Evolutionary conservation across 208 protist genomes (phyloP), one percentile per base, ranked within the genome.

Genomic region (Trypanosoma avium): DNA sequence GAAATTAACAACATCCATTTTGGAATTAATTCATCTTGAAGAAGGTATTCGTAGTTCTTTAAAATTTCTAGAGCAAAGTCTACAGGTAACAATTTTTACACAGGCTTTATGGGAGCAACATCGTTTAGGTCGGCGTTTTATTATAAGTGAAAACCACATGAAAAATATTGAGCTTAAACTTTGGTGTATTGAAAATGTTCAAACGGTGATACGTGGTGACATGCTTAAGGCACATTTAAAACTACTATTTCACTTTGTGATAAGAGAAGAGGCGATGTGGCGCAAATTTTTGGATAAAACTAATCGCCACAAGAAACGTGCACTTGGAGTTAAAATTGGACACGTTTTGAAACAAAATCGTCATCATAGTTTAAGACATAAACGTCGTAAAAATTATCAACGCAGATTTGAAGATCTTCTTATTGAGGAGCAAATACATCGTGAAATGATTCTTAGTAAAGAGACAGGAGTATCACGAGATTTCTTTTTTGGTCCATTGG

Each of bases 401-500:
- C 54, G 54, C 36, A 24, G 6, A 38, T 24, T 60, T 10, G 54
- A 60, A 15, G 62, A 57, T 15, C n/a, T 86, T 32, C 19, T 70
- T 27, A 42, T 76, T 0, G 67, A 78, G 45, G 81, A 83, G 59
- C 61, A 67, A n/a, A 48, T 70, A 26, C 54, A 61, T 27, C 71
- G 81, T 17, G 81, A 79, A 19, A 52, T 49, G 8, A 77, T 86
- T 4, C 17, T 57, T 8, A 56, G 30, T 35, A 47, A 33, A 4
- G 76, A 86, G 63, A 53, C 71, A 7, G 43, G 69, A 19, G 58
- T 67, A 21, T 81, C 75, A 50, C 67, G 58, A 24, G 67, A 64
- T 26, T 86, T 79, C 49, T 77, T 65, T 52, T 79, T 80, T 47
- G 73, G 81, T 8, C 81, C 76, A 7, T 64, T 75, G 33, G 75